phyloP scores from a whole-genome alignment of 2,329 filamentous ascomycete genomes.

The Rasamsonia emersonii region DNA sequence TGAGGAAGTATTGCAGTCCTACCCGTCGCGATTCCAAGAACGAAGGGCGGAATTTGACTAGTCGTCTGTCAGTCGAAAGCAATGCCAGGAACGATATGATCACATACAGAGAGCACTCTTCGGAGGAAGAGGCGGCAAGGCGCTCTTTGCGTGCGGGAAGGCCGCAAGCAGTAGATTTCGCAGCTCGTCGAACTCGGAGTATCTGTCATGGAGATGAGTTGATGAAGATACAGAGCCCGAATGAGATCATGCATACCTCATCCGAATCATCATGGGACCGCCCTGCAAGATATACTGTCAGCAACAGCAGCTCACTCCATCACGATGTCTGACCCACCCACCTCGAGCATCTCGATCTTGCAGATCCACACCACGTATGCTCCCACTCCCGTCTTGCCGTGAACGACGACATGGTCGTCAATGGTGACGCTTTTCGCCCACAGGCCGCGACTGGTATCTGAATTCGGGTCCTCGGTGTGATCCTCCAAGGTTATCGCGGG shows the following conservation, averaged over 20 bases:
- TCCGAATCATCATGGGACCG: slow-evolving; percentile 49
- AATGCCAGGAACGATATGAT: slow-evolving; percentile 1
- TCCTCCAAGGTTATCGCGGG: slow-evolving; percentile 53
- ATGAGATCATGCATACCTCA: slow-evolving; percentile 40
- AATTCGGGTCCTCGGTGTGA: slow-evolving; percentile 50
- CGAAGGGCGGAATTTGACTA: slow-evolving; percentile 61
- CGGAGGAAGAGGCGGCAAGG: slow-evolving; percentile 82
- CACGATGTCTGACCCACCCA: slow-evolving; percentile 35
- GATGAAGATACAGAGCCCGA: slow-evolving; percentile 12
- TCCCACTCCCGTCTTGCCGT: slow-evolving; percentile 55
- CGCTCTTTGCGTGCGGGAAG: slow-evolving; percentile 74
- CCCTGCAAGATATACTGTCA: slow-evolving; percentile 35
- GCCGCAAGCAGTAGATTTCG: slow-evolving; percentile 63
- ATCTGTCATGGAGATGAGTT: slow-evolving; percentile 49
- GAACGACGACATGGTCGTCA: slow-evolving; percentile 54
- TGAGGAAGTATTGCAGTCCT: slow-evolving; percentile 85
- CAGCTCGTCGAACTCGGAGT: slow-evolving; percentile 88
- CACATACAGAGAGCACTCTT: slow-evolving; percentile 78
- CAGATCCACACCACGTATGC: slow-evolving; percentile 96
- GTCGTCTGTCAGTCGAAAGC: slow-evolving; percentile 6
- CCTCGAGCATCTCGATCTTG: slow-evolving; percentile 74
- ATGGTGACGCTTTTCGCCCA: slow-evolving; percentile 57
- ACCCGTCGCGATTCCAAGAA: slow-evolving; percentile 79
- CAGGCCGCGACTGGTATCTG: slow-evolving; percentile 48
- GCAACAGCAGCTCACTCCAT: slow-evolving; percentile 5